These are phyloP conservation scores for Stagonosporopsis cucurbitacearum DNA, from an alignment of 2,329 filamentous ascomycete genomes.

Conservation along the genomic window DNA sequence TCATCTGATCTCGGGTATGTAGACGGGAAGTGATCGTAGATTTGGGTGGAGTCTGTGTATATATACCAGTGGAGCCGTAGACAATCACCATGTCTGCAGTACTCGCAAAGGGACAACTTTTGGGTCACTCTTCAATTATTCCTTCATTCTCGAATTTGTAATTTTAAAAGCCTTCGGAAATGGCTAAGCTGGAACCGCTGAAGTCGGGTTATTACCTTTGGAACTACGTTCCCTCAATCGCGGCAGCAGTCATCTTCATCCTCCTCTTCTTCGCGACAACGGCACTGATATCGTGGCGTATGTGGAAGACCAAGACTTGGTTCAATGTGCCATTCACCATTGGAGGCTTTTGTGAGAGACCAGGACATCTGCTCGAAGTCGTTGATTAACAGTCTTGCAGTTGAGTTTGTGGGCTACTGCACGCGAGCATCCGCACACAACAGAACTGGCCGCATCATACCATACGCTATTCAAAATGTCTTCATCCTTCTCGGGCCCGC, in stretches of 20 bases:
- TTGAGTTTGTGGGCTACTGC: slow-evolving; percentile 59
- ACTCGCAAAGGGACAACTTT: background rate
- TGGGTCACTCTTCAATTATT: background rate
- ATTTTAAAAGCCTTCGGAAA: slow-evolving; percentile 20
- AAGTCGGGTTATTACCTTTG: slow-evolving; percentile 27
- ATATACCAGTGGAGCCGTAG: background rate
- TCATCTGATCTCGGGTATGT: background rate
- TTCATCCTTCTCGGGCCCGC: slow-evolving; percentile 54
- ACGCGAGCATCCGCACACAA: slow-evolving; percentile 50
- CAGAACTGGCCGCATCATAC: slow-evolving; percentile 45
- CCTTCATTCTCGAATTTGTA: background rate
- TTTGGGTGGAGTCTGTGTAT: background rate
- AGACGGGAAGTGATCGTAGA: background rate
- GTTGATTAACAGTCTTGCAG: slow-evolving; percentile 33
- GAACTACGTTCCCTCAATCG: slow-evolving; percentile 52
- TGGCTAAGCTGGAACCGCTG: slow-evolving; percentile 7
- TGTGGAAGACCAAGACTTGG: slow-evolving; percentile 48
- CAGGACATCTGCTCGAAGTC: background rate
- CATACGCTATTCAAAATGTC: slow-evolving; percentile 51
- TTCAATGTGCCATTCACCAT: slow-evolving; percentile 59
- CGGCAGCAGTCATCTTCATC: slow-evolving; percentile 55
- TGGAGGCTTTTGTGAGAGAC: slow-evolving; percentile 55
- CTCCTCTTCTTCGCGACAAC: slow-evolving; percentile 52
- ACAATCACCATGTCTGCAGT: background rate
- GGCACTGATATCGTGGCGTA: slow-evolving; percentile 32